Evolutionary conservation across 2,329 filamentous ascomycete genomes (phyloP), one percentile per base, ranked within the genome.

Genomic region (Didymella pinodella): DNA sequence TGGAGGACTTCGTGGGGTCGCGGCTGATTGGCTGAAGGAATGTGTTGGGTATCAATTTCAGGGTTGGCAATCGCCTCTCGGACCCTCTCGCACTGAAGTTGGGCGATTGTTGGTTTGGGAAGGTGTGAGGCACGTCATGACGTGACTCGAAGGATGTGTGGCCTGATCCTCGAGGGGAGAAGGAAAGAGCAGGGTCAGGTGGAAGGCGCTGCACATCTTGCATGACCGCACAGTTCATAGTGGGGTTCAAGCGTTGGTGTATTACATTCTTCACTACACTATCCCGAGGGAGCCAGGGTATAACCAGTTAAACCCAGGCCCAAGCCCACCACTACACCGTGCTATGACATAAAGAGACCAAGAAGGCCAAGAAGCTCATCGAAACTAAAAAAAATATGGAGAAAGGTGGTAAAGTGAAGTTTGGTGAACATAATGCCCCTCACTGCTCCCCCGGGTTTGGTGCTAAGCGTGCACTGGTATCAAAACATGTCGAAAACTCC

Each of bases 401-500:
- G 71, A 59, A 71, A 73, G 65, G 44, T 52, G 57, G 34, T 60
- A 63, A 59, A 62, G 65, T 66, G 61, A 68, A 65, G 59, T 66
- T 57, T 67, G 63, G 61, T 70, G 69, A 73, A 71, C 65, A 63
- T 67, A 64, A 45, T 57, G 63, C 63, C 55, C 60, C 60, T 57
- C 57, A 38, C 51, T 54, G 46, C 59, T 50, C 61, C 62, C 48
- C 61, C 57, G 56, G 56, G 53, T 64, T 66, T 66, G 62, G 69
- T 71, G 71, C 68, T 69, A 68, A 68, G 62, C 65, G 69, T 75
- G 73, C 74, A 75, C 72, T 75, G 74, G 74, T 76, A 76, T 76
- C 74, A 76, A 73, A 71, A 60, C 59, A 64, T 61, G 57, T 67
- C 60, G 61, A 66, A 66, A 69, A 59, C 59, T 59, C 43, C 54